Conservation (phyloP, 1,139 yeast genomes). For the Yamadazyma aaseri region DNA sequence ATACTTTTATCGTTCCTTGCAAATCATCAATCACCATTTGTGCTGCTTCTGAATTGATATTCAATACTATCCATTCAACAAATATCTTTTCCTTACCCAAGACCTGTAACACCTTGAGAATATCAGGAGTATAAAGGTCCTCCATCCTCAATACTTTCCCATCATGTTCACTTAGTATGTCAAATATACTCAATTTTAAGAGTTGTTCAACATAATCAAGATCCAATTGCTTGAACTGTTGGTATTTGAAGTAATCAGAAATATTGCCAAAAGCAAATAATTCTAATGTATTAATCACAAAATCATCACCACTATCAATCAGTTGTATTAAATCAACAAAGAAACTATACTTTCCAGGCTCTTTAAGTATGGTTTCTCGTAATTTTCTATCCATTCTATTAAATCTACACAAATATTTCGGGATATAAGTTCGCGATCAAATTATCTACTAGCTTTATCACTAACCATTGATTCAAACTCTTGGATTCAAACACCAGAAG, state of each 20-base stretch:
- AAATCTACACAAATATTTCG: conserved; percentile 21
- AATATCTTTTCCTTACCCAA: conserved; percentile 2
- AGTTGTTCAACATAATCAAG: conserved; percentile 22
- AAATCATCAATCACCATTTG: conserved; percentile 31
- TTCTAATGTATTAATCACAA: conserved; percentile 22
- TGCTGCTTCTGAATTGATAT: conserved; percentile 23
- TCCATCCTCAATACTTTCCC: conserved; percentile 17
- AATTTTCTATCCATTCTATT: not conserved
- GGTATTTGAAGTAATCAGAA: conserved; percentile 24
- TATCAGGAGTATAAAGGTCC: conserved; percentile 22
- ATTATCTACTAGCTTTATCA: conserved; percentile 31
- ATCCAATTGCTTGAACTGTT: conserved; percentile 16
- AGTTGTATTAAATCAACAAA: conserved; percentile 6
- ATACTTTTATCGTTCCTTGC: conserved; percentile 18
- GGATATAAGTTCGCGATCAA: conserved; percentile 28
- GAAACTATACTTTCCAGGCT: conserved; percentile 8
- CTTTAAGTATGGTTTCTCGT: conserved; percentile 1
- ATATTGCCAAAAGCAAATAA: conserved; percentile 39
- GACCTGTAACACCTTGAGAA: conserved; percentile 3
- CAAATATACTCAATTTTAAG: conserved; percentile 25
- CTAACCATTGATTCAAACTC: conserved; percentile 28
- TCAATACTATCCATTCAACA: conserved; percentile 7
- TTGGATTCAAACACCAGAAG: conserved; percentile 21
- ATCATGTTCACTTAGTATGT: conserved; percentile 17
- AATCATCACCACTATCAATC: not conserved